Evolutionary conservation across 1,284 basidiomycete species (phyloP), one percentile per base, ranked within the genome.

Genomic region (Sporisorium scitamineum): DNA sequence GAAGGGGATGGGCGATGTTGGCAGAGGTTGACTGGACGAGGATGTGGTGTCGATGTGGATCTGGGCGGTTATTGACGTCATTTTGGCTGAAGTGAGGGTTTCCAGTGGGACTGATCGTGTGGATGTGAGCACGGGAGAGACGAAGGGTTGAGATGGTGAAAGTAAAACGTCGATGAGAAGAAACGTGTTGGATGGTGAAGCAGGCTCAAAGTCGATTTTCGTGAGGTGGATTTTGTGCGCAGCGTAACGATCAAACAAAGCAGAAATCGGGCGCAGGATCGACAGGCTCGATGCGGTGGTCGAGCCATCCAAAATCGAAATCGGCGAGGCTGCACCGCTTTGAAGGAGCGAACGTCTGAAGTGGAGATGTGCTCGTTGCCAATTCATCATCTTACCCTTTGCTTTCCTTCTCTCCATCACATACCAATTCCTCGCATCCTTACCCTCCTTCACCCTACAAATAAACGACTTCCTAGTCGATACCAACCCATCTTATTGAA

Each of bases 1-100:
- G 48, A 58, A 53, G 10, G 57, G 57, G 55, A 63, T 62, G 14
- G 63, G 69, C 1, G 70, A 45, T 10, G 39, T 11, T 2, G 70
- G 64, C 2, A 61, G 61, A 4, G 60, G 20, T 2, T 54, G 29
- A 14, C 14, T 7, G 20, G 65, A 24, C 14, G 24, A 34, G 16
- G 57, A 20, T 26, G 69, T 11, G 8, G 64, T 42, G 54, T 47
- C 53, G 67, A 74, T 66, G 60, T 70, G 59, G 32, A 70, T 59
- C 14, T 65, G 39, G 0, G 71, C 60, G n/a, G n/a, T 39, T 39
- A 69, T 26, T 11, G 39, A 3, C n/a, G 16, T 32, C 57, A 55
- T 66, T 59, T 16, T 5, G 39, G 14, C 5, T 6, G 18, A 2
- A 18, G 44, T 31, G 24, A 11, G 6, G 14, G 4, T 5, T 7